Base-by-base conservation (phyloP, 352 stramenopile genomes). In the Globisporangium paddicum region DNA sequence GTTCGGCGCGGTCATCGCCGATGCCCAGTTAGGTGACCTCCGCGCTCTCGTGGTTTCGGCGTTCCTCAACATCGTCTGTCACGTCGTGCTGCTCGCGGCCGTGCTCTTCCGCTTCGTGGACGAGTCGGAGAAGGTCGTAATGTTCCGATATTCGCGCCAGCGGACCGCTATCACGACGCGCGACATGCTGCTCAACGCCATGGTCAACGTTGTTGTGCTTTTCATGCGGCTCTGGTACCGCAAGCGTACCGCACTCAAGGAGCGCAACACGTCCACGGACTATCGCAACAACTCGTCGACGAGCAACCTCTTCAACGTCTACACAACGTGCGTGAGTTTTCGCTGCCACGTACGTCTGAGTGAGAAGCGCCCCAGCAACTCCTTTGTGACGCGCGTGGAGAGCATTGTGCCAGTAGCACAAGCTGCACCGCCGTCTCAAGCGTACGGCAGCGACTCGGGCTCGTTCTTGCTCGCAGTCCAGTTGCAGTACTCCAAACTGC, bases 201-300 rank as follows among this genome's bases (percentile, higher is more conserved):
- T 69, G 46, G 26, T 60, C 18, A 73, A 67, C 35, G 66, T 77
- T 48, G 47, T 67, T 11, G 19, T 77, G 34, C 52, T 77, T 32
- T 71, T 73, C 55, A 51, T 37, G 6, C 49, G 63, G 9, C 56
- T 73, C 9, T 61, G 65, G 13, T 71, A 73, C 46, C 64, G 61
- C 25, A 73, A 70, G 21, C 69, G 66, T 45, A 21, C 61, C 19
- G 46, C 59, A 21, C 41, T 63, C 23, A 52, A 38, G 46, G 26
- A 52, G 26, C 14, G n/a, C 28, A 10, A n/a, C 9, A 34, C 8
- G 9, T 18, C 46, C 25, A 37, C 46, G 7, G 25, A 16, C 16
- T 18, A 37, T 7, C 26, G 16, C 46, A 51, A 35, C 53, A 32
- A 45, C 13, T 26, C 45, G 5, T 42, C 30, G 34, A 55, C 14